Conservation (phyloP, 2,329 filamentous ascomycete species). For the Fusarium protoensiforme region DNA sequence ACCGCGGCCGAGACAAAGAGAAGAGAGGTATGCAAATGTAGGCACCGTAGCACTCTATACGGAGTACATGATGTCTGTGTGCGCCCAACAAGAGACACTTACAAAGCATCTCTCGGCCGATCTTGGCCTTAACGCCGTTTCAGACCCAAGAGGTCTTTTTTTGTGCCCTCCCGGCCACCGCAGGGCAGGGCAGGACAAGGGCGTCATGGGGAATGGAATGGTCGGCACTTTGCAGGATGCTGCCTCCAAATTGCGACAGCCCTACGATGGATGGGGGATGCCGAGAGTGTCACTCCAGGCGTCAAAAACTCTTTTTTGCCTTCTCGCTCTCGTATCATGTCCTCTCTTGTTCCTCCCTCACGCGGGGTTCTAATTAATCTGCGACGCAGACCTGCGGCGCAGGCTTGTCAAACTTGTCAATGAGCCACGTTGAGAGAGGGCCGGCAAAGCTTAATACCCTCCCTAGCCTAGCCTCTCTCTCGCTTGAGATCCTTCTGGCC, state of each 20-base stretch:
- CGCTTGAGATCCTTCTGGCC: neutral
- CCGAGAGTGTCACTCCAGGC: neutral
- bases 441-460: neutral
- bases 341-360: neutral
- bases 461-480: neutral
- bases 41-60: neutral
- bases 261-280: slow-evolving; percentile 2
- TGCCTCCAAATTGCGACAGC: slow-evolving; percentile 1
- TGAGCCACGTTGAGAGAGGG: neutral
- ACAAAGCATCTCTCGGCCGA: slow-evolving; percentile 1
- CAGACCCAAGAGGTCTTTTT: slow-evolving; percentile 9
- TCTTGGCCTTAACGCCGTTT: slow-evolving; percentile 24
- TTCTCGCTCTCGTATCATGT: neutral
- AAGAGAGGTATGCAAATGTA: neutral
- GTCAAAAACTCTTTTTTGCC: neutral
- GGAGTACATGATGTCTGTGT: neutral
- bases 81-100: neutral
- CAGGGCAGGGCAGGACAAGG: neutral
- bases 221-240: slow-evolving; percentile 25
- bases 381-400: slow-evolving; percentile 25
- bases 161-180: neutral
- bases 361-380: slow-evolving; percentile 7
- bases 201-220: neutral
- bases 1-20: neutral
- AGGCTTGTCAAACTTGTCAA: slow-evolving; percentile 17